Conservation (phyloP, 371 early-diverging fungal species). For the Apophysomyces variabilis region DNA sequence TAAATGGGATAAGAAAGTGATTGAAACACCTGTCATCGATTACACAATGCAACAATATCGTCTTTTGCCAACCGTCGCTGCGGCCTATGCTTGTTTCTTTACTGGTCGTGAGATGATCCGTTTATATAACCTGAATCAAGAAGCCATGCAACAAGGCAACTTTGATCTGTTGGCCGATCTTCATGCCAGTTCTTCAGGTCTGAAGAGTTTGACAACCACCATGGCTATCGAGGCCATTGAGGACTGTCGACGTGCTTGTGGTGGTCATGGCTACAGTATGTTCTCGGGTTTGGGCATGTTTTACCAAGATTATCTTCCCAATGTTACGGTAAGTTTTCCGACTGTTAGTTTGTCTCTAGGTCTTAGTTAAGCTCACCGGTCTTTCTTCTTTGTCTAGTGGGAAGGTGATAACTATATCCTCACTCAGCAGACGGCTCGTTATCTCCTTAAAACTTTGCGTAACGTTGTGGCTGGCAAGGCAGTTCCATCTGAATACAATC, state of each 20-base stretch:
- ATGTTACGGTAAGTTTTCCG: constrained; percentile 58
- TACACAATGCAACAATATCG: constrained; percentile 84
- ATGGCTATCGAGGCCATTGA: constrained; percentile 78
- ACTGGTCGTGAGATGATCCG: constrained; percentile 74
- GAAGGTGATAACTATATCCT: constrained; percentile 87
- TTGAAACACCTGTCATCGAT: constrained; percentile 80
- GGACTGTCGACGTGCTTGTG: constrained; percentile 80
- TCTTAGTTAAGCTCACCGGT: not conserved
- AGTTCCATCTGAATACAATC: constrained; percentile 54
- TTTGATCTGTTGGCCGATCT: constrained; percentile 76
- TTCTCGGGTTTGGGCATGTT: constrained; percentile 80
- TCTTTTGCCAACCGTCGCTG: constrained; percentile 79
- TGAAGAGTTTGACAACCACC: constrained; percentile 83
- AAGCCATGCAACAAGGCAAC: constrained; percentile 71
- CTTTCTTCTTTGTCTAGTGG: constrained; percentile 47
- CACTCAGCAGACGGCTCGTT: constrained; percentile 75
- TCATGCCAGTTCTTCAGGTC: constrained; percentile 84
- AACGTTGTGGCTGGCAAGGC: constrained; percentile 58
- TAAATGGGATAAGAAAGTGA: constrained; percentile 27
- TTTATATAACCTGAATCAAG: constrained; percentile 70
- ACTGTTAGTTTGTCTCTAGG: not conserved
- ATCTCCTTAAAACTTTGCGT: constrained; percentile 64
- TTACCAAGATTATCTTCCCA: constrained; percentile 75
- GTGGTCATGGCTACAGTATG: constrained; percentile 87
- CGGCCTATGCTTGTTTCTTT: constrained; percentile 78